phyloP scores from a whole-genome alignment of 805 yeast species.

The Blastobotrys attinorum region DNA sequence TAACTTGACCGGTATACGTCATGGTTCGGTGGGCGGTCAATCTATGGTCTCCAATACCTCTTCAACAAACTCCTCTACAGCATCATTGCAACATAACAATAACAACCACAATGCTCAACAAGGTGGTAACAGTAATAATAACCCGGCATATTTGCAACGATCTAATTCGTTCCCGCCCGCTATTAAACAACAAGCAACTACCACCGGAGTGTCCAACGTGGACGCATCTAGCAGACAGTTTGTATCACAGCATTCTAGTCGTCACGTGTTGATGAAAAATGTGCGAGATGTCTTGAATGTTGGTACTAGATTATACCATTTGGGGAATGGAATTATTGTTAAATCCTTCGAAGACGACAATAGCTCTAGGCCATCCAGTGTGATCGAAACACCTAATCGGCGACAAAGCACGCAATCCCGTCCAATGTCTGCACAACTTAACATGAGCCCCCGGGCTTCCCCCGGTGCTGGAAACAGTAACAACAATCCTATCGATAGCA shows the following conservation, averaged over 20 bases:
- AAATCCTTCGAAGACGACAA: slow-evolving; percentile 39
- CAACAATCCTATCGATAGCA: neutral
- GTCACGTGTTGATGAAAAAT: slow-evolving; percentile 46
- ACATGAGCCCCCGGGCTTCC: neutral
- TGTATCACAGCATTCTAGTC: slow-evolving; percentile 22
- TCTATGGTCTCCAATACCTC: slow-evolving; percentile 9
- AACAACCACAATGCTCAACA: neutral
- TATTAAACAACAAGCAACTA: slow-evolving; percentile 12
- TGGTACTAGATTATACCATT: slow-evolving; percentile 49
- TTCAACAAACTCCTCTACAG: slow-evolving; percentile 5
- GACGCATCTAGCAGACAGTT: slow-evolving; percentile 35
- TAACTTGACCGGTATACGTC: neutral
- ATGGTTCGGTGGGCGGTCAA: slow-evolving; percentile 8
- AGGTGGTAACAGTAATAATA: neutral
- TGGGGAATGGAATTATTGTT: slow-evolving; percentile 49
- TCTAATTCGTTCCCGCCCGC: slow-evolving; percentile 33
- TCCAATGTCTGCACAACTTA: neutral
- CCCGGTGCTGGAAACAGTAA: neutral
- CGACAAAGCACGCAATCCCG: slow-evolving; percentile 22
- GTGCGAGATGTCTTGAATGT: slow-evolving; percentile 59
- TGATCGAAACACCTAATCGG: slow-evolving; percentile 40
- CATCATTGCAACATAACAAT: slow-evolving; percentile 3
- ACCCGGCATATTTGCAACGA: slow-evolving; percentile 18
- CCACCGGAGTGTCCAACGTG: slow-evolving; percentile 42
- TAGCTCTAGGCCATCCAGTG: slow-evolving; percentile 39